Conservation (phyloP, 768 basidiomycete genomes). For the Tulasnella sp. region DNA sequence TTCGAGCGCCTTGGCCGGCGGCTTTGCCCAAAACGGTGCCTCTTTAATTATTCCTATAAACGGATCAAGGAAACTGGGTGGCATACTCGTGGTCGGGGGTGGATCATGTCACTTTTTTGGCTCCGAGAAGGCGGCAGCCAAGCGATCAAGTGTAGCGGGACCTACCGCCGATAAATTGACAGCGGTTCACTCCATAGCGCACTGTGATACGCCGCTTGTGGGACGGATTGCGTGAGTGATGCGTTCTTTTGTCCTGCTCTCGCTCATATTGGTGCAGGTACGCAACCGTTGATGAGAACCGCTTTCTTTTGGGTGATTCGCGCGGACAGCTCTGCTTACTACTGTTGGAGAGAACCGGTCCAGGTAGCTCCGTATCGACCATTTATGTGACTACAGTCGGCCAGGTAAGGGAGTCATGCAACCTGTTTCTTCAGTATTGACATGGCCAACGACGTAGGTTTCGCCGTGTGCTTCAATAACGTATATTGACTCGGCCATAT, state of each 20-base stretch:
- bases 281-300: constrained; percentile 25
- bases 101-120: constrained; percentile 13
- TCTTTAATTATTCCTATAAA: constrained; percentile 15
- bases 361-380: constrained; percentile 30
- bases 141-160: constrained; percentile 43
- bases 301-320: constrained; percentile 53
- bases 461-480: constrained; percentile 61
- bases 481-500: constrained; percentile 52
- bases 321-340: constrained; percentile 61
- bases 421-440: constrained; percentile 5
- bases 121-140: constrained; percentile 1
- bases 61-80: constrained; percentile 5
- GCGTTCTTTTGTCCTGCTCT: neutral
- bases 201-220: constrained; percentile 5
- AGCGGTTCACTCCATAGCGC: neutral
- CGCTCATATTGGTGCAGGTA: neutral
- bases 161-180: constrained; percentile 28
- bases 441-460: no score
- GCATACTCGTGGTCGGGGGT: constrained; percentile 25
- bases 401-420: constrained; percentile 37
- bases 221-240: neutral
- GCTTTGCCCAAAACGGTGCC: constrained; percentile 17
- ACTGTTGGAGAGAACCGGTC: constrained; percentile 33
- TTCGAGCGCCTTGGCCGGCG: neutral
- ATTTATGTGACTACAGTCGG: constrained; percentile 48